These are phyloP conservation scores for Corylus americana DNA, from an alignment of 306 rosid species.

Conservation along the genomic window DNA sequence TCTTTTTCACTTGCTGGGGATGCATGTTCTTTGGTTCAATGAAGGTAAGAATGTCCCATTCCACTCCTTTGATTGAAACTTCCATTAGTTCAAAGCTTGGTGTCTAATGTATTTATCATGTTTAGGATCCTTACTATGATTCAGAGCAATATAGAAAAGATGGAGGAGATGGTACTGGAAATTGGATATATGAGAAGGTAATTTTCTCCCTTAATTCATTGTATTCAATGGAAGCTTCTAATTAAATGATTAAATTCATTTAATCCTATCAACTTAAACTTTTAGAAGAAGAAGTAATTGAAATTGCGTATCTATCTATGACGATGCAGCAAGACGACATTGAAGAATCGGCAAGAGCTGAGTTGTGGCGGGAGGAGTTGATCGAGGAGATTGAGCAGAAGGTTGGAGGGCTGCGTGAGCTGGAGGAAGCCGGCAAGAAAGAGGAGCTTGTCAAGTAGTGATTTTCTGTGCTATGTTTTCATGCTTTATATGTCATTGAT, in stretches of 20 bases:
- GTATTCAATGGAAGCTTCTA: background rate
- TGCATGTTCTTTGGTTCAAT: conserved; percentile 83
- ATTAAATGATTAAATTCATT: too few relatives aligned
- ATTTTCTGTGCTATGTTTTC: background rate
- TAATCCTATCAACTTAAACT: too few relatives aligned
- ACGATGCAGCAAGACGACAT: conserved; percentile 71
- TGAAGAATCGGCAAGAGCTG: conserved; percentile 79
- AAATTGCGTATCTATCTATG: background rate
- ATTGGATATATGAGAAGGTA: conserved; percentile 94
- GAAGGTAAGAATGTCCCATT: conserved; percentile 55
- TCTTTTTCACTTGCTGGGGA: conserved; percentile 89
- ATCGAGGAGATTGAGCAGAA: conserved; percentile 87
- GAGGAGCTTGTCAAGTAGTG: conserved; percentile 43
- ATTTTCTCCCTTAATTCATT: background rate
- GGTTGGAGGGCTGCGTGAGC: conserved; percentile 75
- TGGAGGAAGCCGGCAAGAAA: conserved; percentile 74
- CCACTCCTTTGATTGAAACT: background rate
- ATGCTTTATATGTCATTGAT: too few relatives aligned
- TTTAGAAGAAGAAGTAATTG: too few relatives aligned
- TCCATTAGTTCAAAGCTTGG: background rate
- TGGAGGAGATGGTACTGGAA: conserved; percentile 92
- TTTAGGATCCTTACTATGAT: conserved; percentile 87
- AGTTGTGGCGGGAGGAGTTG: conserved; percentile 78
- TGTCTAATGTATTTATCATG: conserved; percentile 1
- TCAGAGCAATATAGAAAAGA: conserved; percentile 77